Evolutionary conservation across 2,329 filamentous ascomycete genomes (phyloP).

Genomic region (Herpotrichia juniperi): DNA sequence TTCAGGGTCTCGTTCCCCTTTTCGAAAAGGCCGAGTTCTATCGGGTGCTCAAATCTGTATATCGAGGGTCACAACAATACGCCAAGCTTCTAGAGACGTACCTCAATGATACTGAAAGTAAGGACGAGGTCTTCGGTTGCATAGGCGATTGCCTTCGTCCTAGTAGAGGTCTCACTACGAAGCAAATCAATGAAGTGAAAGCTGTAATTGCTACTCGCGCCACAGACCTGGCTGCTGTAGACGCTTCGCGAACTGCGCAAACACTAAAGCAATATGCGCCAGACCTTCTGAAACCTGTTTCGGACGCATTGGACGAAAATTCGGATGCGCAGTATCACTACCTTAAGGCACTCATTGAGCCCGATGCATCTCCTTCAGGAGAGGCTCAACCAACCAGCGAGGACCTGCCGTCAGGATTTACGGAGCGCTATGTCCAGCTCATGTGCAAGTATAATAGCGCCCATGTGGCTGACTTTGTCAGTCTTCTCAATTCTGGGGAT

Average conservation of each 20-base stretch:
- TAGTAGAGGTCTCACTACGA: slow-evolving; percentile 66
- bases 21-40: slow-evolving; percentile 85
- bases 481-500: slow-evolving; percentile 75
- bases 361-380: slow-evolving; percentile 43
- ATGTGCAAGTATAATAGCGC: slow-evolving; percentile 86
- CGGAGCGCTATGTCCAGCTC: slow-evolving; percentile 85
- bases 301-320: slow-evolving; percentile 66
- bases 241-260: slow-evolving; percentile 68
- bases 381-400: slow-evolving; percentile 26
- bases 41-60: slow-evolving; percentile 88
- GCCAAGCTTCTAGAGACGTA: slow-evolving; percentile 78
- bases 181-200: slow-evolving; percentile 76
- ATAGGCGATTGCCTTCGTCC: slow-evolving; percentile 76
- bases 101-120: slow-evolving; percentile 83
- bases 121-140: slow-evolving; percentile 76
- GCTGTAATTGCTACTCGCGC: slow-evolving; percentile 70
- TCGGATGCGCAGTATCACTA: slow-evolving; percentile 76
- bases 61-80: slow-evolving; percentile 79
- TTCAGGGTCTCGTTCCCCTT: slow-evolving; percentile 74
- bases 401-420: slow-evolving; percentile 61
- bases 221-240: slow-evolving; percentile 68
- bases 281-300: slow-evolving; percentile 69
- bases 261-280: slow-evolving; percentile 67
- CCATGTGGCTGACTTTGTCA: slow-evolving; percentile 86
- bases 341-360: slow-evolving; percentile 77